Evolutionary conservation across 345 rosid species (phyloP), one percentile per base, ranked within the genome.

Genomic region (Melaleuca quinquenervia): DNA sequence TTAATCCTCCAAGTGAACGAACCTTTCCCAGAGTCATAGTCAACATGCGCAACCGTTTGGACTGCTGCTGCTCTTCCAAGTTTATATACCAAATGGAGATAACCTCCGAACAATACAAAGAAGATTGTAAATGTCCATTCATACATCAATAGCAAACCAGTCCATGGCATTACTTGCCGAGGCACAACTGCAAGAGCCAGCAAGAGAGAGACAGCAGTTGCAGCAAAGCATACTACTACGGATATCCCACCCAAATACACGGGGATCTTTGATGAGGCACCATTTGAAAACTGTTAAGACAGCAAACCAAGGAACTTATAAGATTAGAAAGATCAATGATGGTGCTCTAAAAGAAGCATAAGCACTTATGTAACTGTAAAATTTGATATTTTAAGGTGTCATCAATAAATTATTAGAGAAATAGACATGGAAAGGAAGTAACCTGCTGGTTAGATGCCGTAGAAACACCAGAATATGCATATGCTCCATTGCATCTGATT

Each of bases 81-180:
- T 50, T 88, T 89, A 86, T 94, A 86, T 84, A 90, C 89, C 84
- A 95, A 87, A 88, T 88, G 94, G 84, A 96, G 94, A 85, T 90
- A 97, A 84, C 93, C 90, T 86, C 98, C 96, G 50, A 91, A 96
- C 82, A 92, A 88, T 27, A 95, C 86, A 87, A 88, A 89, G 92
- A 95, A 96, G 89, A 91, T 87, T 5, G 97, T 88, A 84, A 95
- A 93, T 1, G 96, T 96, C 99, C 97, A 96, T 89, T 97, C 99
- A 58, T 93, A 97, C 90, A 95, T 85, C 91, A 97, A 89, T 53
- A 95, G 87, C 92, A 97, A 86, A 82, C 98, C 99, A 64, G 96
- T 96, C 98, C 98, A 97, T 18, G 98, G 98, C 92, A 82, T 93
- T 90, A 94, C 95, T 92, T 96, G 98, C 52, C 90, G 95, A 74